Conservation (phyloP, 441 rosid species). For the Adansonia gregorii region DNA sequence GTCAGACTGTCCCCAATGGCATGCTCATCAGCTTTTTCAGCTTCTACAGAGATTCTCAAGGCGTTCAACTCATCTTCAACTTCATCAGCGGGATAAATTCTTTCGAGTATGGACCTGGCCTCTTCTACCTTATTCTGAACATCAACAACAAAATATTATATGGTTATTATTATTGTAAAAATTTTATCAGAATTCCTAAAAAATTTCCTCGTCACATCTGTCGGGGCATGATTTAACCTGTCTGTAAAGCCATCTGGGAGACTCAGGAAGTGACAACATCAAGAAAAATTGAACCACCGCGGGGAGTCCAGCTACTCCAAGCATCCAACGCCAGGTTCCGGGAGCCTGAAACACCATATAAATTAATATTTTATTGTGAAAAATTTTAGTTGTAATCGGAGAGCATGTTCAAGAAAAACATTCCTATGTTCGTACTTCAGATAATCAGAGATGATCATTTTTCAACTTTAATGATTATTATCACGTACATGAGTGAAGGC, state of each 20-base stretch:
- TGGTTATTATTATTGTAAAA: background rate
- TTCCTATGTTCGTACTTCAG: background rate
- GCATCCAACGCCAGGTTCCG: constrained; percentile 95
- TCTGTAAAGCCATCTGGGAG: constrained; percentile 86
- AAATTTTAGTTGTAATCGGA: background rate
- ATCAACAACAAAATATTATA: background rate
- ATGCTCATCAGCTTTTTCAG: constrained; percentile 59
- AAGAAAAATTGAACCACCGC: constrained; percentile 65
- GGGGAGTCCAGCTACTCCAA: constrained; percentile 76
- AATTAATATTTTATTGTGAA: background rate
- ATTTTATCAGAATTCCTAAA: background rate
- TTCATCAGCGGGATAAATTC: constrained; percentile 63
- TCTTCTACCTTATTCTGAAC: constrained; percentile 52
- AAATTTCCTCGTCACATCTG: background rate
- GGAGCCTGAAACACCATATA: constrained; percentile 38
- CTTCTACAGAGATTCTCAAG: constrained; percentile 54
- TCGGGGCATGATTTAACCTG: constrained; percentile 18
- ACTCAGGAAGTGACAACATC: constrained; percentile 76
- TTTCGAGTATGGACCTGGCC: constrained; percentile 60
- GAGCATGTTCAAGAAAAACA: background rate
- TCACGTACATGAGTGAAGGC: constrained; percentile 63
- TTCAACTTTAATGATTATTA: background rate
- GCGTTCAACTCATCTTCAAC: constrained; percentile 67
- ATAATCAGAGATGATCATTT: background rate
- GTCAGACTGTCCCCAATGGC: constrained; percentile 46